Conservation (phyloP, 345 rosid genomes). For the Erodium maritimum region DNA sequence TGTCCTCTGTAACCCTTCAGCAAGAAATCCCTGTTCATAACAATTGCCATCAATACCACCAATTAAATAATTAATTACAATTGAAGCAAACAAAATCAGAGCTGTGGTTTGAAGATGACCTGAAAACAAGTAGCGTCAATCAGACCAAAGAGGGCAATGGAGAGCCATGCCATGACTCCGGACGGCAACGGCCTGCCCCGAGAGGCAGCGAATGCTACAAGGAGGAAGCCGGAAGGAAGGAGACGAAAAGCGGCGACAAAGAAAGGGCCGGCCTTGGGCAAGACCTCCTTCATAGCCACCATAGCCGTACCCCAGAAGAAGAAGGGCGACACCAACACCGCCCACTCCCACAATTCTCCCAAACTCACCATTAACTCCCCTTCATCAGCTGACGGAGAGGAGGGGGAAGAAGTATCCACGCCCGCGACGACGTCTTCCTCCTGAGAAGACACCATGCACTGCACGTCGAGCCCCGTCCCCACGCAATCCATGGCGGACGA, state of each 20-base stretch:
- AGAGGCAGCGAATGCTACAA: conserved; percentile 59
- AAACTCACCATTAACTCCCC: conserved; percentile 1
- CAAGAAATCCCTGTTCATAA: conserved; percentile 63
- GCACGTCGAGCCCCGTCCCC: background rate
- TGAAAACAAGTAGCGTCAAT: conserved; percentile 84
- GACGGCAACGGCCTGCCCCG: conserved; percentile 53
- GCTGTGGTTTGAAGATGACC: conserved; percentile 16
- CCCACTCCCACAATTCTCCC: conserved; percentile 31
- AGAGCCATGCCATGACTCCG: conserved; percentile 71
- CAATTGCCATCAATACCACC: conserved; percentile 7
- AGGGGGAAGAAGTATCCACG: no score
- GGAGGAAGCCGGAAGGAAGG: conserved; percentile 70
- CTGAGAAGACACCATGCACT: background rate
- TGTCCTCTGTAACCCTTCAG: conserved; percentile 79
- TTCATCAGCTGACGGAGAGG: no score
- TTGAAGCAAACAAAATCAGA: background rate
- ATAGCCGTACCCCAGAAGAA: conserved; percentile 97
- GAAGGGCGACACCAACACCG: conserved; percentile 75
- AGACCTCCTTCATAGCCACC: conserved; percentile 97
- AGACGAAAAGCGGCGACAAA: conserved; percentile 81
- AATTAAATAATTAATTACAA: background rate
- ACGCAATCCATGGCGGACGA: background rate
- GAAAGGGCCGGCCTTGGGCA: conserved; percentile 75
- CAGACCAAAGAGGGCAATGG: conserved; percentile 70
- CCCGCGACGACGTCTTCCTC: background rate